A percentile compares a stretch with the other conserved stretches of the same genome.
These are phyloP conservation scores for Cordia subcordata DNA, from an alignment of 257 asterid species.

Conservation along the genomic window DNA sequence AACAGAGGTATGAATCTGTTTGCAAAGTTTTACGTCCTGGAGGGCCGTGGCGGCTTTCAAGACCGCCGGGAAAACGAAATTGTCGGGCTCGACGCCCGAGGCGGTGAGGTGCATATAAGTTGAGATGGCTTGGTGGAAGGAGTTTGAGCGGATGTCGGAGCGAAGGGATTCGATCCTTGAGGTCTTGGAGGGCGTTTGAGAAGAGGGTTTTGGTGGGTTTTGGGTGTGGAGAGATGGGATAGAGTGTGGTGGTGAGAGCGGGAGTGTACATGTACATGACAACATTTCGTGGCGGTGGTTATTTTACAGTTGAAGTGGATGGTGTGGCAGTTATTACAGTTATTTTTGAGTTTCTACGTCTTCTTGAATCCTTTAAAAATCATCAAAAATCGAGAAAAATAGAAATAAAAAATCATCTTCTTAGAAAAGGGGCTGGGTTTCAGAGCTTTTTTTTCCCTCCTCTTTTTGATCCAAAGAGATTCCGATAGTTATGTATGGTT, in stretches of 20 bases:
- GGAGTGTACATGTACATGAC: conserved; percentile 21
- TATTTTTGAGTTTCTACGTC: background rate
- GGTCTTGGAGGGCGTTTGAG: conserved; percentile 33
- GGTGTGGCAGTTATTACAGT: background rate
- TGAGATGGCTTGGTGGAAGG: conserved; percentile 55
- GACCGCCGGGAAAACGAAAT: conserved; percentile 69
- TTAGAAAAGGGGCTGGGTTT: too few relatives aligned
- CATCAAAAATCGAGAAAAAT: too few relatives aligned
- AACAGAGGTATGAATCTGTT: conserved; percentile 57
- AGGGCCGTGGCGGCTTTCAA: conserved; percentile 70
- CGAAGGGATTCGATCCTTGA: conserved; percentile 68
- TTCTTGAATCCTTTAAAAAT: too few relatives aligned
- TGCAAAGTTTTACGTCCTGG: conserved; percentile 53
- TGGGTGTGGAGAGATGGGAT: conserved; percentile 12
- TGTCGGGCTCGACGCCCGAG: conserved; percentile 63
- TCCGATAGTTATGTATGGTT: too few relatives aligned
- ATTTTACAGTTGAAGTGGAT: conserved; percentile 17
- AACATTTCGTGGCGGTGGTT: conserved; percentile 26
- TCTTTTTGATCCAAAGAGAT: too few relatives aligned
- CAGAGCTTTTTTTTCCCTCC: too few relatives aligned
- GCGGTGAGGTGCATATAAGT: conserved; percentile 54
- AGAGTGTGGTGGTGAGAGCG: conserved; percentile 19
- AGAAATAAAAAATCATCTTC: too few relatives aligned
- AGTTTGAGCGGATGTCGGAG: conserved; percentile 47
- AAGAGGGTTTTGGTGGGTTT: conserved; percentile 20